Conservation (phyloP, 2,329 filamentous ascomycete species). For the Cytospora mali region DNA sequence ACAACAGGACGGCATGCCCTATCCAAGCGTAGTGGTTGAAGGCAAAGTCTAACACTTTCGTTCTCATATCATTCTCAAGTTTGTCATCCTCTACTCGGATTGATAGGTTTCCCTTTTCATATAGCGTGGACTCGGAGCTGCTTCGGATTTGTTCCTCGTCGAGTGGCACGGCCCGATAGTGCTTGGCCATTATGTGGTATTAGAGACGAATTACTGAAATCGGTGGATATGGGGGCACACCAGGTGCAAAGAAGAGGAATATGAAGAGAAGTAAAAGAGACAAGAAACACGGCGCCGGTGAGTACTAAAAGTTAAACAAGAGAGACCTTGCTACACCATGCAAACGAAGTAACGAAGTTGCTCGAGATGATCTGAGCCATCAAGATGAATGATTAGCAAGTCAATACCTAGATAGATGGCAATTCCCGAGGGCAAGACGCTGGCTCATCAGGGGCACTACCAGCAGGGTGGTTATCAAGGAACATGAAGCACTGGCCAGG, state of each 20-base stretch:
- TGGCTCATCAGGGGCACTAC: background rate
- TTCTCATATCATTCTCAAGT: constrained; percentile 14
- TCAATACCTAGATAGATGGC: background rate
- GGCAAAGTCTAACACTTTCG: constrained; percentile 22
- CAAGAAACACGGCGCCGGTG: constrained; percentile 3
- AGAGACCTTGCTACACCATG: background rate
- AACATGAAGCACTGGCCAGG: background rate
- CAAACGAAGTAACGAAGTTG: background rate
- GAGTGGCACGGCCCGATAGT: constrained; percentile 40
- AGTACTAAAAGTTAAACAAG: background rate
- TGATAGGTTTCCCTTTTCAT: constrained; percentile 30
- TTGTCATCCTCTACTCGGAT: constrained; percentile 22
- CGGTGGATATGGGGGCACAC: constrained; percentile 16
- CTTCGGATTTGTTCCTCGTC: constrained; percentile 42
- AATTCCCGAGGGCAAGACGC: constrained; percentile 8
- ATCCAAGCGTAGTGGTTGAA: constrained; percentile 43
- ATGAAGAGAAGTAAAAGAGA: background rate
- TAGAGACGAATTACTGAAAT: constrained; percentile 19
- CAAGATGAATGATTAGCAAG: constrained; percentile 12
- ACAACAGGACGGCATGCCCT: constrained; percentile 43
- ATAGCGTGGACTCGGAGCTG: constrained; percentile 24
- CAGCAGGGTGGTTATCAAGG: constrained; percentile 2
- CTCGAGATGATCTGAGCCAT: constrained; percentile 18
- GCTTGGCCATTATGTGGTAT: constrained; percentile 37
- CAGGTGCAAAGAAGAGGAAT: constrained; percentile 25